Percentiles rank a stretch among this genome's conserved stretches.
Evolutionary conservation across 768 basidiomycete species (phyloP).

Genomic region (Melanogaster broomeanus): DNA sequence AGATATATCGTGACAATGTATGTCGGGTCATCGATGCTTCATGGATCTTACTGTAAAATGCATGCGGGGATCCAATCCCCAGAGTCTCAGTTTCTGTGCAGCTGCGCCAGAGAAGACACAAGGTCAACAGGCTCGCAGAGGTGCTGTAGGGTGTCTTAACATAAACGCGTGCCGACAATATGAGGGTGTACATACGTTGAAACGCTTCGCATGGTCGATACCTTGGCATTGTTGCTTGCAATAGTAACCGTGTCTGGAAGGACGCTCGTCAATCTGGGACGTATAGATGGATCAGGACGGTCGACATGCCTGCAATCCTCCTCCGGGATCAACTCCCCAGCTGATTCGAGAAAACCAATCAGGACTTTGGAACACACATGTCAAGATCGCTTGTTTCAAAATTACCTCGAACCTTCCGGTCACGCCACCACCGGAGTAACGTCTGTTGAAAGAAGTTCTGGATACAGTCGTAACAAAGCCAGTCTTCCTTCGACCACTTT

Average conservation of each 20-base stretch:
- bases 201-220: constrained; percentile 10
- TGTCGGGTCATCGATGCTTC: too few species aligned
- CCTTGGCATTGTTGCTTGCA: constrained; percentile 12
- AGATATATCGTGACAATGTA: too few species aligned
- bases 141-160: not conserved
- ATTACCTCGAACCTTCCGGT: constrained; percentile 8
- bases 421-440: constrained; percentile 12
- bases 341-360: not conserved
- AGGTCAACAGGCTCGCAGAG: constrained; percentile 7
- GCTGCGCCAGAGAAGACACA: not conserved
- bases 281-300: too few species aligned
- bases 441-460: constrained; percentile 5
- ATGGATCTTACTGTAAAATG: too few species aligned
- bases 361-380: not conserved
- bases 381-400: too few species aligned
- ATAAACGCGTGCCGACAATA: not conserved
- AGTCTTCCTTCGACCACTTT: constrained; percentile 9
- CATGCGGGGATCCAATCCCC: not conserved
- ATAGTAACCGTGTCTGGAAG: constrained; percentile 9
- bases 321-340: not conserved
- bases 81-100: not conserved
- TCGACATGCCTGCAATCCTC: constrained; percentile 10
- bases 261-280: not conserved
- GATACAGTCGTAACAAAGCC: constrained; percentile 7
- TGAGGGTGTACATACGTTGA: constrained; percentile 5